Percentiles rank a stretch among this genome's conserved stretches.
phyloP scores from a whole-genome alignment of 805 yeast species.

The Metschnikowia sp. region DNA sequence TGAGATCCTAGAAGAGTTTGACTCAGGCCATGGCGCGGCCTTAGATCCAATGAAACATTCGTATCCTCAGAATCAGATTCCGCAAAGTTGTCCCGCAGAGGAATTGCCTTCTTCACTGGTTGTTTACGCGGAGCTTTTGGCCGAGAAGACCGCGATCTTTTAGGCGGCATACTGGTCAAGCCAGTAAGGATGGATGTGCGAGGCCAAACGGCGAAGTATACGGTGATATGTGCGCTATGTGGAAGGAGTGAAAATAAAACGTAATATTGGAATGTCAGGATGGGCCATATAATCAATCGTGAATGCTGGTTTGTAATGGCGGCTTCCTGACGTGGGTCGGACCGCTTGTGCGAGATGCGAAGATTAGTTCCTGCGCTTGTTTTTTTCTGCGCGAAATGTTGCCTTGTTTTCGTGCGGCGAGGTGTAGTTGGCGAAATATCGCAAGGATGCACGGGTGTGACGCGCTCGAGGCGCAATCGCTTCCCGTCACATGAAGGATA shows the following conservation, averaged over 20 bases:
- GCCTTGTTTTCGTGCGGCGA: conserved; percentile 8
- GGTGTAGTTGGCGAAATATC: neutral
- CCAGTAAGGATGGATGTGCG: neutral
- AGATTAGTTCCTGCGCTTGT: conserved; percentile 1
- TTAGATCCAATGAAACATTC: neutral
- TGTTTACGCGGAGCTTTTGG: conserved; percentile 1
- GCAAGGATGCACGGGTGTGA: conserved; percentile 4
- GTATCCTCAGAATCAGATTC: conserved; percentile 12
- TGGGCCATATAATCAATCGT: too few species aligned
- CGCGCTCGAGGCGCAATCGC: neutral
- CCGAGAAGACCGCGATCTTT: conserved; percentile 1
- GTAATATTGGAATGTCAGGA: neutral
- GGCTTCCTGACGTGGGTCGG: neutral
- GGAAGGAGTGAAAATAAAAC: neutral
- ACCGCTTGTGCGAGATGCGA: conserved; percentile 1
- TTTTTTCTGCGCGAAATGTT: conserved; percentile 2
- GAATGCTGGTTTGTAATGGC: too few species aligned
- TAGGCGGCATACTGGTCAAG: conserved; percentile 13
- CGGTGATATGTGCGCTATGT: neutral
- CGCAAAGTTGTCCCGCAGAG: conserved; percentile 1
- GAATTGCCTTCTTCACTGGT: neutral
- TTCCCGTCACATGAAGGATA: neutral
- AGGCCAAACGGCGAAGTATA: neutral
- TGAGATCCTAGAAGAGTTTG: conserved; percentile 16
- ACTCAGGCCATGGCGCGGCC: conserved; percentile 6